Evolutionary conservation across 148 eudicot genomes (phyloP).

Genomic region (Fagopyrum tataricum): DNA sequence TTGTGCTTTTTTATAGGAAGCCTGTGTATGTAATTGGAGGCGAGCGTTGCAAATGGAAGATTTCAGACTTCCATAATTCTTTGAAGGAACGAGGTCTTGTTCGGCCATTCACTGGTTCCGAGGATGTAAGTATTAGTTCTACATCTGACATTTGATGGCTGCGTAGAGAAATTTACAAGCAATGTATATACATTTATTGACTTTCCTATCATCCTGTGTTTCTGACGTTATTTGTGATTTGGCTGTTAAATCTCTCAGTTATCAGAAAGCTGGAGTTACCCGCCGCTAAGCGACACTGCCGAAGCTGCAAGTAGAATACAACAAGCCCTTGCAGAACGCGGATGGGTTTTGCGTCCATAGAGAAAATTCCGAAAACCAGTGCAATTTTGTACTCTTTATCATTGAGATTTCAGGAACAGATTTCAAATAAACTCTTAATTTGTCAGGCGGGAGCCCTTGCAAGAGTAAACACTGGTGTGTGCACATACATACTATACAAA

Average conservation of each 20-base stretch:
- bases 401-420: neutral
- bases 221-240: neutral
- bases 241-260: constrained; percentile 34
- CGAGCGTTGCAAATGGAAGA: constrained; percentile 93
- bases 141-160: neutral
- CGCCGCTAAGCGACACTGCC: constrained; percentile 85
- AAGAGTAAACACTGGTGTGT: constrained; percentile 3
- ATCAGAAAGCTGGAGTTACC: constrained; percentile 94
- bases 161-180: neutral
- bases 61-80: constrained; percentile 69
- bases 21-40: constrained; percentile 93
- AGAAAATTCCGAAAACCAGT: neutral
- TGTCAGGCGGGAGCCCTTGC: constrained; percentile 1
- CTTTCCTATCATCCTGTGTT: neutral
- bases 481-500: constrained; percentile 5
- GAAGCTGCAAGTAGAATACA: constrained; percentile 75
- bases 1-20: constrained; percentile 46
- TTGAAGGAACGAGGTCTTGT: constrained; percentile 79
- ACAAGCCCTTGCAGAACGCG: constrained; percentile 81
- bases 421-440: constrained; percentile 3
- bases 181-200: neutral
- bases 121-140: constrained; percentile 62
- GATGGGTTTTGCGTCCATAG: constrained; percentile 76
- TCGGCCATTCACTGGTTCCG: constrained; percentile 87
- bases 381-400: neutral